These are phyloP conservation scores for Botryotinia narcissicola DNA, from an alignment of 2,329 filamentous ascomycete genomes.

Conservation along the genomic window DNA sequence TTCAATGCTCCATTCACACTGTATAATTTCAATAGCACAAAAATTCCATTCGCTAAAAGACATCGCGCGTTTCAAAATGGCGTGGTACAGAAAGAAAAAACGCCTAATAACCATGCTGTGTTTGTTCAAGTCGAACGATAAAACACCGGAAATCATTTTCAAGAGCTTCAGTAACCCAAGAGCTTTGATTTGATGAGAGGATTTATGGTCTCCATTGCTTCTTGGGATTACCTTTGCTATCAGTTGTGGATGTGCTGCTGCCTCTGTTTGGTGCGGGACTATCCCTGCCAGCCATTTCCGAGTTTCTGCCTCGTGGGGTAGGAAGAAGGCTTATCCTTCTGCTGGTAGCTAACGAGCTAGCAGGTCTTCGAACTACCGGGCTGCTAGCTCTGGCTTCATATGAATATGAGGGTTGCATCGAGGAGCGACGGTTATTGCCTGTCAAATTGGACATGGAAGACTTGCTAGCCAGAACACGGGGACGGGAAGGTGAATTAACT, in stretches of 20 bases:
- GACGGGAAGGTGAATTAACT: slow-evolving; percentile 42
- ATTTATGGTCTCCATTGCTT: slow-evolving; percentile 30
- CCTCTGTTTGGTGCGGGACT: slow-evolving; percentile 46
- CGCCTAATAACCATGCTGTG: slow-evolving; percentile 8
- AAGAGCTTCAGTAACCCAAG: slow-evolving; percentile 3
- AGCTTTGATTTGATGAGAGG: not conserved
- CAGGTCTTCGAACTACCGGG: slow-evolving; percentile 45
- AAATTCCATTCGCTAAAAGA: slow-evolving; percentile 19
- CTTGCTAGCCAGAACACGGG: slow-evolving; percentile 38
- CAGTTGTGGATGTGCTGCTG: slow-evolving; percentile 30
- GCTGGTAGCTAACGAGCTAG: slow-evolving; percentile 54
- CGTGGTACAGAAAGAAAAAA: slow-evolving; percentile 10
- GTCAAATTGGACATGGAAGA: slow-evolving; percentile 45
- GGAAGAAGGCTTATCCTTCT: slow-evolving; percentile 56
- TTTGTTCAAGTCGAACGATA: not conserved
- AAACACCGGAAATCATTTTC: not conserved
- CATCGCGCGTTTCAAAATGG: slow-evolving; percentile 10
- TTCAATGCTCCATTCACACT: slow-evolving; percentile 13
- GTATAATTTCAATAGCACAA: slow-evolving; percentile 7
- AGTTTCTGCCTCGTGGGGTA: slow-evolving; percentile 39
- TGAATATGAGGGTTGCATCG: slow-evolving; percentile 48
- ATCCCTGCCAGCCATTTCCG: slow-evolving; percentile 45
- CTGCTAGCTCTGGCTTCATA: slow-evolving; percentile 37
- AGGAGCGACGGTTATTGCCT: slow-evolving; percentile 48
- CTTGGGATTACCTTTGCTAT: slow-evolving; percentile 32